Conservation (phyloP, 1,139 yeast species). For the Hyphopichia wangnamkhiaoensis region DNA sequence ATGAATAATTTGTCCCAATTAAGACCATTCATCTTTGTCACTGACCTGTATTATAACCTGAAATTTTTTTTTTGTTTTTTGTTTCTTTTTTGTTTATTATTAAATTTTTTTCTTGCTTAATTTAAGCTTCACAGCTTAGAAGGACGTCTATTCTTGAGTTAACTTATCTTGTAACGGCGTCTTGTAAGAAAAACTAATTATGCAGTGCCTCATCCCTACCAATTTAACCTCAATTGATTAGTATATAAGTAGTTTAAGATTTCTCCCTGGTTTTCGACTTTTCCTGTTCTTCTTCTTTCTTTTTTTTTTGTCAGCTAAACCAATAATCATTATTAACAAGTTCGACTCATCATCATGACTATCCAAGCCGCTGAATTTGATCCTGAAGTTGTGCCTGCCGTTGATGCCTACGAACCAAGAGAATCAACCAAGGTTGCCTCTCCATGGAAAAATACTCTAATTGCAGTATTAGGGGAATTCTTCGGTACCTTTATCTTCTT, state of each 20-base stretch:
- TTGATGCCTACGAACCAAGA: conserved; percentile 32
- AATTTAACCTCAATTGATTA: background rate
- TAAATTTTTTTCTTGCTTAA: no score
- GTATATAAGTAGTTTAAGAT: no score
- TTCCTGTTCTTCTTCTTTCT: no score
- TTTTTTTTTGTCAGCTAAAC: no score
- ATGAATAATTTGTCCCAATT: background rate
- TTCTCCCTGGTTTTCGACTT: no score
- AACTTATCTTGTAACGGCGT: no score
- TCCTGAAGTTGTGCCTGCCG: conserved; percentile 30
- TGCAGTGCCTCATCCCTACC: background rate
- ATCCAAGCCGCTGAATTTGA: conserved; percentile 19
- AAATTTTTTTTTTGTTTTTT: background rate
- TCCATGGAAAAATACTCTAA: conserved; percentile 32
- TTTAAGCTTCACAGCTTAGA: no score
- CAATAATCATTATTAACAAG: background rate
- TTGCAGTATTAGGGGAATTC: conserved; percentile 58
- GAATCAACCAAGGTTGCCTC: conserved; percentile 16
- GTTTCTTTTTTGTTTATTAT: no score
- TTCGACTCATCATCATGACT: background rate
- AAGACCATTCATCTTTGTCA: no score
- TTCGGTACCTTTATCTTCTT: conserved; percentile 84
- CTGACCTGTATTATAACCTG: no score
- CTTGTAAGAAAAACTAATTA: no score
- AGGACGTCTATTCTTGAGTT: no score